Base-by-base conservation (phyloP, 1,284 basidiomycete genomes). In the Anthracocystis setariae region DNA sequence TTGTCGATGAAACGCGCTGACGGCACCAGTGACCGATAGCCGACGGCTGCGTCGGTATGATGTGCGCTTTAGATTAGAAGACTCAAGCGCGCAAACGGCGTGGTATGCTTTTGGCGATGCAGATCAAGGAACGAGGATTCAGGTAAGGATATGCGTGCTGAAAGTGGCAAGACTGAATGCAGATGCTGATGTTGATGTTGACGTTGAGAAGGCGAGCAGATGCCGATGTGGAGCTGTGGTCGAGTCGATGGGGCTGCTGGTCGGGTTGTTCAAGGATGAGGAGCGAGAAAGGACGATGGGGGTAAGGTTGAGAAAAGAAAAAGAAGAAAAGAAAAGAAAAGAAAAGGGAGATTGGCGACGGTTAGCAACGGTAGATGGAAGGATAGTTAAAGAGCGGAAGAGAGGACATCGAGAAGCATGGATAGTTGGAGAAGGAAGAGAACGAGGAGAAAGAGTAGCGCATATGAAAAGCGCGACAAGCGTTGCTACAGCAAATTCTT, bases 1-100 rank as follows among this genome's bases (percentile, higher is more conserved):
- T 43, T 46, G 40, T 45, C 32, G 23, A 40, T 25, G 35, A 10
- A 42, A 24, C 35, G 27, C 46, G 21, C 23, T 17, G 20, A 25
- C 8, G 15, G 43, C 52, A 42, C 40, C 24, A 13, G 25, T 5
- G 33, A 15, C 20, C 10, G 5, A 12, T 12, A 29, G 12, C 5
- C 12, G 29, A 29, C 5, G 29, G 43, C 27, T 54, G 43, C 43
- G 40, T 9, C 12, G 18, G 8, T 7, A 37, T 37, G 35, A n/a
- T 37, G 8, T 29, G 12, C 29, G 29, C 29, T 29, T 7, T 29
- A 12, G 29, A 12, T 29, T 12, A 29, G 29, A 29, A 29, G 29
- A 29, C 29, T 5, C 29, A 29, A 29, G 12, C 29, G 12, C 5
- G 29, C 29, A 29, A 29, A 29, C 12, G 5, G 29, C 7, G 12